A percentile compares a stretch with the other conserved stretches of the same genome.
phyloP scores from a whole-genome alignment of 1,284 basidiomycete species.

The Trichosporon faecale region DNA sequence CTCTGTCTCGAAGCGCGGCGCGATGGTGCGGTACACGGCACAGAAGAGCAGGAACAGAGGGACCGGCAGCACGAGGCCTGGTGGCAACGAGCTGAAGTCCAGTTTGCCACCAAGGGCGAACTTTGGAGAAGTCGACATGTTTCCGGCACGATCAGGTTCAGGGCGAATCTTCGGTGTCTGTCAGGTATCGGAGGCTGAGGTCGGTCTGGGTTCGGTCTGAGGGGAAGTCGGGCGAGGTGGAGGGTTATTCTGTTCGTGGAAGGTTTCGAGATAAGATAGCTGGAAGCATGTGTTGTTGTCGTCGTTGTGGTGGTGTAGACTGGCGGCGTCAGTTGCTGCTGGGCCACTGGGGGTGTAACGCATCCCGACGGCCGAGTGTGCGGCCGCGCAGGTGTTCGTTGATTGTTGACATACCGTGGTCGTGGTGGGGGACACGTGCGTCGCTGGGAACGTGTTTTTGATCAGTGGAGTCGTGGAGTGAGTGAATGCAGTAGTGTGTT shows the following conservation, averaged over 20 bases:
- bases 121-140: background rate
- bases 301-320: background rate
- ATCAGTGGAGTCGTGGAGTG: background rate
- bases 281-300: background rate
- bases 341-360: too few relatives aligned
- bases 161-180: background rate
- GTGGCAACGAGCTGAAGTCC: background rate
- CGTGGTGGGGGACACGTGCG: background rate
- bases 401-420: background rate
- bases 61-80: conserved; percentile 38
- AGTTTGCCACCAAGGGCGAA: background rate
- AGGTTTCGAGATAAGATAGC: background rate
- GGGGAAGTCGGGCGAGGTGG: background rate
- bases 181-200: background rate
- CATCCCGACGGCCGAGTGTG: background rate
- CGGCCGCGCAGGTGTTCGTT: background rate
- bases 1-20: conserved; percentile 47
- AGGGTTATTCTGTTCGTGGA: background rate
- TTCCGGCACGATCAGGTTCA: background rate
- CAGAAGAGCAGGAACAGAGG: conserved; percentile 24
- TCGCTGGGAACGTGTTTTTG: background rate
- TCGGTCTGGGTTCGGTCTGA: background rate
- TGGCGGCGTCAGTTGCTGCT: background rate
- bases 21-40: conserved; percentile 49
- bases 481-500: background rate